These are phyloP conservation scores for Acacia crassicarpa DNA, from an alignment of 306 rosid genomes.

Conservation along the genomic window DNA sequence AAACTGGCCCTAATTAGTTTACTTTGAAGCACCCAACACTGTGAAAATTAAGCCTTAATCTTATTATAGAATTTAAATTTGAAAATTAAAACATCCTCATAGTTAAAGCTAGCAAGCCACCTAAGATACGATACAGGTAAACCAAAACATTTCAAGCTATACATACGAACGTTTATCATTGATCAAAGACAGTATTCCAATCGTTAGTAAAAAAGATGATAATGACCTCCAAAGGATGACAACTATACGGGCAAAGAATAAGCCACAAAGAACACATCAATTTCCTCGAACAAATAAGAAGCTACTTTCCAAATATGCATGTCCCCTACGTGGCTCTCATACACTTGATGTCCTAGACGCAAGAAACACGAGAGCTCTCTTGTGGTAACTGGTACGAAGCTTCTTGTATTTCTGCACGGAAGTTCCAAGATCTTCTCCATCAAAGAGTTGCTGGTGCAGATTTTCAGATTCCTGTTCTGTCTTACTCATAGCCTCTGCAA, in stretches of 20 bases:
- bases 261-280: not conserved
- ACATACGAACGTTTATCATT: conserved; percentile 3
- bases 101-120: not conserved
- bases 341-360: conserved; percentile 73
- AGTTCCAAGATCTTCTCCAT: conserved; percentile 59
- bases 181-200: conserved; percentile 23
- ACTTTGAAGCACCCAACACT: too few relatives aligned
- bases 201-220: not conserved
- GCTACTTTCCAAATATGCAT: conserved; percentile 6
- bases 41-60: too few relatives aligned
- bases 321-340: conserved; percentile 10
- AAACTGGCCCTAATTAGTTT: too few relatives aligned
- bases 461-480: conserved; percentile 85
- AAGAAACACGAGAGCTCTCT: conserved; percentile 74
- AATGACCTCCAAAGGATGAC: not conserved
- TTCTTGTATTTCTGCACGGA: conserved; percentile 82
- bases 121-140: not conserved
- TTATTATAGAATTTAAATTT: too few relatives aligned
- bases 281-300: conserved; percentile 1
- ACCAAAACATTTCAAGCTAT: not conserved
- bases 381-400: conserved; percentile 73
- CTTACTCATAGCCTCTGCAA: conserved; percentile 74
- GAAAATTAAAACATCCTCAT: not conserved
- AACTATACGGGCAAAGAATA: conserved; percentile 20
- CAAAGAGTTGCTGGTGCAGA: conserved; percentile 68